Percentiles rank a stretch among this genome's conserved stretches.
phyloP scores from a whole-genome alignment of 75 land plant species.

The Cryptomeria japonica region DNA sequence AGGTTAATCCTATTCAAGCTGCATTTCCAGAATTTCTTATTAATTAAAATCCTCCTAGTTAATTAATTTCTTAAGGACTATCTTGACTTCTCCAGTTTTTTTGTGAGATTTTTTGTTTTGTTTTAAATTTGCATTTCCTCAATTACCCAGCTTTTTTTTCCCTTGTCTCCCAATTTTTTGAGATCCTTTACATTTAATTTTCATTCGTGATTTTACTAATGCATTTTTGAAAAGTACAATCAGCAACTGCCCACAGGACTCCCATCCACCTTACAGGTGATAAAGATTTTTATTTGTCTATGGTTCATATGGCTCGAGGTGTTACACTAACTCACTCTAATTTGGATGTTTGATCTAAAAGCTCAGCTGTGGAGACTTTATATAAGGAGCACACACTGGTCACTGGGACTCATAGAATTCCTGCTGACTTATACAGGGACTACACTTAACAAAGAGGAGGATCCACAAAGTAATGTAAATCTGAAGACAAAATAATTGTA shows the following conservation, averaged over 20 bases:
- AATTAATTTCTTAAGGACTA: not conserved
- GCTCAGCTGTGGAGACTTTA: not conserved
- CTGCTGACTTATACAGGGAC: not conserved
- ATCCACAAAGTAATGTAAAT: not conserved
- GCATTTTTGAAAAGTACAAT: not conserved
- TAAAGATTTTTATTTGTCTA: not conserved
- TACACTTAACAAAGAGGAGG: not conserved
- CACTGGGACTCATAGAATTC: not conserved
- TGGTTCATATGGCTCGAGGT: not conserved
- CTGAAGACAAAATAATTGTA: not conserved
- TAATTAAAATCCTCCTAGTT: too few relatives aligned
- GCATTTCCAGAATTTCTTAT: not conserved
- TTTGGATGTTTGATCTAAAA: not conserved
- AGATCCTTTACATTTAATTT: not conserved
- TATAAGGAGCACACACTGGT: not conserved
- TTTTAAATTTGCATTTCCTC: not conserved
- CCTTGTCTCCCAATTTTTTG: not conserved
- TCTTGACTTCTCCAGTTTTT: not conserved
- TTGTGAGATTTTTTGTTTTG: not conserved
- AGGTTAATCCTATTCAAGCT: not conserved
- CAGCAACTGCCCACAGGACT: not conserved
- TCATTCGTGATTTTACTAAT: not conserved
- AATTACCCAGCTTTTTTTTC: not conserved
- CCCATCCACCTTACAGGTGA: not conserved
- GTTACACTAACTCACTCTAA: not conserved